Percentiles rank a stretch among this genome's conserved stretches.
Evolutionary conservation across 192 early-diverging fungal genomes (phyloP).

Genomic region (Umbelopsis sp.): DNA sequence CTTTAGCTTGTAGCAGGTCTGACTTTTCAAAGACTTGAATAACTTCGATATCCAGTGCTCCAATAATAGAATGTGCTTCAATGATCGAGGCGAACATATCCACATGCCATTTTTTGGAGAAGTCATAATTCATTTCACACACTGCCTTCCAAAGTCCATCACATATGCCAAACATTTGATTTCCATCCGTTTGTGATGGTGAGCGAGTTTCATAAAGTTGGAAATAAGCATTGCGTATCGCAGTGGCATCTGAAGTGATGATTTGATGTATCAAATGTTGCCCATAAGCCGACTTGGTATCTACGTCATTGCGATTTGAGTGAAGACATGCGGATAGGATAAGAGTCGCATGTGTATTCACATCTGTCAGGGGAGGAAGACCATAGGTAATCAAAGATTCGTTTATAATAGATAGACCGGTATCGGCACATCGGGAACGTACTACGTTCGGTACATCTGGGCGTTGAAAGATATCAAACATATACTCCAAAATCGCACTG

Average conservation of each 20-base stretch:
- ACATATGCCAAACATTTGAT: background rate
- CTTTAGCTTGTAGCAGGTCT: background rate
- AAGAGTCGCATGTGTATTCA: slow-evolving; percentile 29
- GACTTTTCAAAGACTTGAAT: background rate
- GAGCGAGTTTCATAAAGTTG: background rate
- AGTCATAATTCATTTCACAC: background rate
- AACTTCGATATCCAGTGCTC: slow-evolving; percentile 16
- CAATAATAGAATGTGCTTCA: slow-evolving; percentile 24
- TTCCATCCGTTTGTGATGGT: background rate
- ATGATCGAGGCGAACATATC: slow-evolving; percentile 6
- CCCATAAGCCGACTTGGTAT: background rate
- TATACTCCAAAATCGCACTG: slow-evolving; percentile 21
- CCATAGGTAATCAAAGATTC: slow-evolving; percentile 3
- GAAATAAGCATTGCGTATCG: background rate
- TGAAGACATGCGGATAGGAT: background rate
- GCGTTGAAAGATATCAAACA: slow-evolving; percentile 37
- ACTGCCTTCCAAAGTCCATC: slow-evolving; percentile 24
- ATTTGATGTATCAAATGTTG: background rate
- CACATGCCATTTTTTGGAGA: background rate
- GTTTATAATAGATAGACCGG: slow-evolving; percentile 29
- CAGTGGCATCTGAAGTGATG: background rate
- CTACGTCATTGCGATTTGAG: background rate
- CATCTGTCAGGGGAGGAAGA: slow-evolving; percentile 8
- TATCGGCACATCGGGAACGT: slow-evolving; percentile 19
- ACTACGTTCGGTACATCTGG: slow-evolving; percentile 18